phyloP scores from a whole-genome alignment of 805 yeast species.

The Ogataea angusta region DNA sequence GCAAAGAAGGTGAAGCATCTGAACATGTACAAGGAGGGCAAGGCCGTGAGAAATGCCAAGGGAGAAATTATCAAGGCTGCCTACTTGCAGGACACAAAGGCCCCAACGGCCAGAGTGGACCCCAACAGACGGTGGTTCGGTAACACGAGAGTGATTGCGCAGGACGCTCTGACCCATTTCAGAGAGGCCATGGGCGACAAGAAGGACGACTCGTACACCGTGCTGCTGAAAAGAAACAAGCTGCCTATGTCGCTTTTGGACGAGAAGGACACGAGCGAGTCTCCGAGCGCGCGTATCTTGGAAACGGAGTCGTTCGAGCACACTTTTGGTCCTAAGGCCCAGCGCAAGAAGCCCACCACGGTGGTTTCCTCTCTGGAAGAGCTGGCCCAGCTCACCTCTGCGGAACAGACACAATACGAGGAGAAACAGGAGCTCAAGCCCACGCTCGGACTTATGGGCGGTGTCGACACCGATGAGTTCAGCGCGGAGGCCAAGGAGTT shows the following conservation, averaged over 20 bases:
- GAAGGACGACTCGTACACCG: slow-evolving; percentile 78
- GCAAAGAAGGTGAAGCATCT: slow-evolving; percentile 87
- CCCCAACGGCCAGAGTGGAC: slow-evolving; percentile 89
- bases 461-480: slow-evolving; percentile 70
- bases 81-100: slow-evolving; percentile 77
- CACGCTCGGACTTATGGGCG: slow-evolving; percentile 80
- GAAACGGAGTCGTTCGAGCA: slow-evolving; percentile 82
- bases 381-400: slow-evolving; percentile 55
- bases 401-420: slow-evolving; percentile 56
- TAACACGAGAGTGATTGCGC: slow-evolving; percentile 94
- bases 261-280: slow-evolving; percentile 72
- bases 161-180: slow-evolving; percentile 91
- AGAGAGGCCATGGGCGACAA: slow-evolving; percentile 91
- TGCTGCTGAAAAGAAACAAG: slow-evolving; percentile 81
- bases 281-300: slow-evolving; percentile 75
- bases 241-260: slow-evolving; percentile 93
- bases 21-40: slow-evolving; percentile 90
- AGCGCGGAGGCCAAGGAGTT: slow-evolving; percentile 92
- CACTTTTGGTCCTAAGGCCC: slow-evolving; percentile 94
- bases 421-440: slow-evolving; percentile 76
- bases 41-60: slow-evolving; percentile 78
- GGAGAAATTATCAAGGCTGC: slow-evolving; percentile 91
- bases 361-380: slow-evolving; percentile 78
- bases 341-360: slow-evolving; percentile 83
- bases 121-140: slow-evolving; percentile 98